Evolutionary conservation across 2,329 filamentous ascomycete genomes (phyloP), one percentile per base, ranked within the genome.

Genomic region (Colletotrichum gloeosporioides): DNA sequence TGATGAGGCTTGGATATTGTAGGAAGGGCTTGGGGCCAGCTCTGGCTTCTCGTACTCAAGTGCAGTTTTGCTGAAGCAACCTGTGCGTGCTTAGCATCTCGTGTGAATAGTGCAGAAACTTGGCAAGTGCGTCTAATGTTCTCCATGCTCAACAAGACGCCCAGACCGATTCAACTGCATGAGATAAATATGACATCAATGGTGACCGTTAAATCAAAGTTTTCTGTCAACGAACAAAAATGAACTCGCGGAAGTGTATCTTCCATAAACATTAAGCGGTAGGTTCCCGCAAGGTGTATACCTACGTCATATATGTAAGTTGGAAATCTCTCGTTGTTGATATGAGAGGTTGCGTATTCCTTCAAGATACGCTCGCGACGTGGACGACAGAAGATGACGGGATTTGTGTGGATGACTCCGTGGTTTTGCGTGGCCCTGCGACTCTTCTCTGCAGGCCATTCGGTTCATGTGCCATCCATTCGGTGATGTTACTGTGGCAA

Each of bases 381-480:
- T 13, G 44, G n/a, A 22, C 10, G 44, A 22, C n/a, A 8, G 2
- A 53, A n/a, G 18, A 49, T 12, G 39, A 49, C 5, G 39, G 39
- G 1, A 12, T 0, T 49, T n/a, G 18, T n/a, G 1, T 49, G 39
- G 39, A n/a, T 49, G 18, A 4, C 2, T 4, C 1, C 1, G 8
- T 39, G 36, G 16, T 3, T n/a, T 49, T 12, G 10, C 6, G 0
- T 49, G 39, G 4, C 18, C 0, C 39, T n/a, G 39, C 3, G 5
- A 6, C 9, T 3, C 8, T 18, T 49, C 22, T 2, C 44, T 53
- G 44, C 18, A 22, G 44, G n/a, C 44, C 2, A 0, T 0, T 49
- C 18, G 1, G 44, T 49, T 49, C 0, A 49, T 49, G 13, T 22
- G 0, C n/a, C n/a, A 49, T 49, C 9, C n/a, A 1, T 0, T 49